These are phyloP conservation scores for Benincasa hispida DNA, from an alignment of 306 rosid species.

Conservation along the genomic window DNA sequence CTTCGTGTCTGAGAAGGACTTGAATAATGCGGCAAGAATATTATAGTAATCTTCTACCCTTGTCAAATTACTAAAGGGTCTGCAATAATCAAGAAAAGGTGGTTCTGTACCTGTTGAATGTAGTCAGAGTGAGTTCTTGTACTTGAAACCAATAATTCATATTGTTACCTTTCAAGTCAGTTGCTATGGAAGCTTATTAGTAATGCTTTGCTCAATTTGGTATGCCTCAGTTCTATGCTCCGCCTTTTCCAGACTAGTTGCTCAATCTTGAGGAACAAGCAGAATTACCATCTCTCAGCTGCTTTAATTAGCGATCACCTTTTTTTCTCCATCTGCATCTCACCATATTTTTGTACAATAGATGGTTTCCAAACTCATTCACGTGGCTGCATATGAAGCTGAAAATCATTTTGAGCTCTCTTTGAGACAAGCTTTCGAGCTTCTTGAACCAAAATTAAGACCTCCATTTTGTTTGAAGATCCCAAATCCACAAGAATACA, in stretches of 20 bases:
- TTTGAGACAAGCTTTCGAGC: constrained; percentile 37
- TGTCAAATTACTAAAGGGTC: neutral
- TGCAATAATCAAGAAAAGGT: neutral
- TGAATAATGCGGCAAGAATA: neutral
- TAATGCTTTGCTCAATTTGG: neutral
- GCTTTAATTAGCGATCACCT: neutral
- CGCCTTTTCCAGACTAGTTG: neutral
- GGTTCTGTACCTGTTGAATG: neutral
- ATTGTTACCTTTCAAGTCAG: neutral
- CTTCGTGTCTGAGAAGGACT: neutral
- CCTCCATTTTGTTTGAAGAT: constrained; percentile 52
- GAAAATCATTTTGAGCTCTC: constrained; percentile 35
- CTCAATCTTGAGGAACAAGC: neutral
- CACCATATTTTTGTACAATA: neutral
- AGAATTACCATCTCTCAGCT: neutral
- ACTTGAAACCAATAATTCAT: neutral
- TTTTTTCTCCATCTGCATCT: neutral
- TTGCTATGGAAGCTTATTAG: neutral
- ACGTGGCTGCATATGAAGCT: constrained; percentile 26
- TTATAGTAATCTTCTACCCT: neutral
- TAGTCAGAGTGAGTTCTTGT: neutral
- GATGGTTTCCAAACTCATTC: constrained; percentile 28
- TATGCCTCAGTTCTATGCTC: neutral
- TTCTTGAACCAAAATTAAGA: constrained; percentile 38
- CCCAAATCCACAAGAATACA: constrained; percentile 40